Evolutionary conservation across 139 green algal species (phyloP).

Genomic region (Yamagishiella unicocca): DNA sequence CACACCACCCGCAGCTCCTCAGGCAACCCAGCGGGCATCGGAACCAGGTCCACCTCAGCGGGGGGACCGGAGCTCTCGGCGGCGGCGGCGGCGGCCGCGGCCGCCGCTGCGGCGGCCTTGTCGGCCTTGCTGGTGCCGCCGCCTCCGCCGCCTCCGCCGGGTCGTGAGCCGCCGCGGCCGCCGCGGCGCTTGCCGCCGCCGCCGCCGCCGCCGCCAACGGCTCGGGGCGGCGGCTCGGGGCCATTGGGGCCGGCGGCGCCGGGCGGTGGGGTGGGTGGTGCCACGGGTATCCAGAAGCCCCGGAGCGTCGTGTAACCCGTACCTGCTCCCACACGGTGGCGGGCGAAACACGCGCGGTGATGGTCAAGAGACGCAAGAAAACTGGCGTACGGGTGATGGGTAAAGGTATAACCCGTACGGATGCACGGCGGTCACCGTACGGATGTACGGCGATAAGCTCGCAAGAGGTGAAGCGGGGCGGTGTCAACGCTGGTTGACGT

Average conservation of each 20-base stretch:
- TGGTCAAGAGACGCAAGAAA: background rate
- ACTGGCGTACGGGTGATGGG: no score
- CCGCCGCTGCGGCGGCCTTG: background rate
- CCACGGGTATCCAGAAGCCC: conserved; percentile 72
- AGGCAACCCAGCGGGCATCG: conserved; percentile 71
- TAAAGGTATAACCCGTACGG: no score
- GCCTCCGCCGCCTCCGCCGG: background rate
- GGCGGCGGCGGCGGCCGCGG: background rate
- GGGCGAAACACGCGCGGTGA: background rate
- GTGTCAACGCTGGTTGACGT: no score
- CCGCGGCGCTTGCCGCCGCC: conserved; percentile 2
- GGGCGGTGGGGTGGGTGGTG: background rate
- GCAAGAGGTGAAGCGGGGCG: no score
- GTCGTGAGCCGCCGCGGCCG: background rate
- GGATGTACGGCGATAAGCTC: no score
- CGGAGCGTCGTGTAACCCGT: conserved; percentile 58
- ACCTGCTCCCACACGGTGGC: conserved; percentile 20
- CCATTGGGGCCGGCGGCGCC: no score
- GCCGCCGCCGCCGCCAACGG: background rate
- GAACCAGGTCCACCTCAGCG: conserved; percentile 66
- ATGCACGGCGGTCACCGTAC: no score
- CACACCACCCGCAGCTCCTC: conserved; percentile 78
- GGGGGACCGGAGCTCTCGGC: background rate
- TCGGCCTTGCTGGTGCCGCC: background rate
- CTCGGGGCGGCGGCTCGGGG: background rate